Conservation (phyloP, 2,329 filamentous ascomycete genomes). For the Fusarium pseudonygamai region DNA sequence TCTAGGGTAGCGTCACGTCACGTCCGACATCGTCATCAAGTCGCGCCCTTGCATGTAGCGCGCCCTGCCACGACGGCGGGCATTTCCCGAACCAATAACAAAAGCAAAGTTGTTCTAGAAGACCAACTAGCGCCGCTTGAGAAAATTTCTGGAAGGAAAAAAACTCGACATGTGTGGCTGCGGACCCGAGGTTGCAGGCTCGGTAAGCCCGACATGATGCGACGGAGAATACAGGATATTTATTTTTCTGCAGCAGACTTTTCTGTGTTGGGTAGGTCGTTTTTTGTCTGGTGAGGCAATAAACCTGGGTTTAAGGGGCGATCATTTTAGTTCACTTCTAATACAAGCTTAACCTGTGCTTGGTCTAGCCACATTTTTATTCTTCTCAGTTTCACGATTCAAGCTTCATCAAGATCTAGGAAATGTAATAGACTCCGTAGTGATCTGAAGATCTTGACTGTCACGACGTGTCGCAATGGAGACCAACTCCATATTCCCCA, state of each 20-base stretch:
- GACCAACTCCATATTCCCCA: slow-evolving; percentile 23
- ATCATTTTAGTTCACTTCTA: slow-evolving; percentile 14
- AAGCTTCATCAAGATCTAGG: not conserved
- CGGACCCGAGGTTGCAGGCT: slow-evolving; percentile 25
- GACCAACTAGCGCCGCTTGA: not conserved
- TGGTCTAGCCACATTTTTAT: not conserved
- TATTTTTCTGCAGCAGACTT: not conserved
- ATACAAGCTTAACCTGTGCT: slow-evolving; percentile 8
- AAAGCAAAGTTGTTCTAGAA: slow-evolving; percentile 14
- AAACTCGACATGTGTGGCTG: not conserved
- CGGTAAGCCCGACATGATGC: slow-evolving; percentile 25
- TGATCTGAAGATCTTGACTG: not conserved
- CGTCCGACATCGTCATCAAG: not conserved
- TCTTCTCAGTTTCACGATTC: not conserved
- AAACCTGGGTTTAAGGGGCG: slow-evolving; percentile 12
- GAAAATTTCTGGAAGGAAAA: slow-evolving; percentile 6
- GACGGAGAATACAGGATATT: not conserved
- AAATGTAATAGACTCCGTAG: not conserved
- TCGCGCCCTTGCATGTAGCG: not conserved
- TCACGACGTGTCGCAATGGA: slow-evolving; percentile 6
- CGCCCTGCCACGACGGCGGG: not conserved
- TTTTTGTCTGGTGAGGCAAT: not conserved
- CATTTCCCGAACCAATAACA: not conserved
- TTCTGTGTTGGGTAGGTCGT: slow-evolving; percentile 19
- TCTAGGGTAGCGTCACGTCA: not conserved